Evolutionary conservation across 345 rosid species (phyloP), one percentile per base, ranked within the genome.

Genomic region (Corchorus olitorius): DNA sequence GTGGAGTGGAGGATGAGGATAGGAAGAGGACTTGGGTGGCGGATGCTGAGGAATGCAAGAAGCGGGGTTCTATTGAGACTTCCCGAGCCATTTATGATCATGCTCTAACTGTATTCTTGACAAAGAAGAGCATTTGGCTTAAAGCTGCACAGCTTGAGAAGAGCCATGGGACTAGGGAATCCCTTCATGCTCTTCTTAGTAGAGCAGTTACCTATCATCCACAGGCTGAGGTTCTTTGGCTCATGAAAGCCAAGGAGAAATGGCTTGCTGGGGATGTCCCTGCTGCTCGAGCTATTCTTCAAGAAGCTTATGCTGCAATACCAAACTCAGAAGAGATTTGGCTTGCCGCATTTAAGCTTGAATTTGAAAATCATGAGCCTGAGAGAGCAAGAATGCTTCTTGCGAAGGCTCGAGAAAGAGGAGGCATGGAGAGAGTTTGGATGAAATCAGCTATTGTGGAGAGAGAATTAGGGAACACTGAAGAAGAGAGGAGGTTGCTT

Each of bases 181-280:
- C 95, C 15, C 97, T 94, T 73, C 97, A 93, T 84, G 94, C 94
- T 34, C 83, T 93, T 75, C 84, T 94, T 77, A 88, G 94, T 34
- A 91, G 86, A 82, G 97, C 98, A 11, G 97, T 93, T 69, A 90
- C 92, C 6, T 94, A 93, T 69, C 87, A 88, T 66, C 98, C 98
- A 34, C 97, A 94, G 78, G 97, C 97, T 75, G 97, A 94, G 83
- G 97, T 94, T 77, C 85, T 94, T 68, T 93, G 98, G 98, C 97
- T 94, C 61, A 93, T 94, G 98, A 97, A 95, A 73, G 98, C 98
- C 34, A 94, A 93, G 80, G 98, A 94, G 83, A 94, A 94, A 81
- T 93, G 98, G 98, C 97, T 94, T 78, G 94, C 97, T 46, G 97
- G 97, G 74, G 98, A 94, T 84, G 98, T 94, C 64, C 92, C 93